phyloP scores from a whole-genome alignment of 495 filamentous ascomycete species.

The Parmelia sp. region DNA sequence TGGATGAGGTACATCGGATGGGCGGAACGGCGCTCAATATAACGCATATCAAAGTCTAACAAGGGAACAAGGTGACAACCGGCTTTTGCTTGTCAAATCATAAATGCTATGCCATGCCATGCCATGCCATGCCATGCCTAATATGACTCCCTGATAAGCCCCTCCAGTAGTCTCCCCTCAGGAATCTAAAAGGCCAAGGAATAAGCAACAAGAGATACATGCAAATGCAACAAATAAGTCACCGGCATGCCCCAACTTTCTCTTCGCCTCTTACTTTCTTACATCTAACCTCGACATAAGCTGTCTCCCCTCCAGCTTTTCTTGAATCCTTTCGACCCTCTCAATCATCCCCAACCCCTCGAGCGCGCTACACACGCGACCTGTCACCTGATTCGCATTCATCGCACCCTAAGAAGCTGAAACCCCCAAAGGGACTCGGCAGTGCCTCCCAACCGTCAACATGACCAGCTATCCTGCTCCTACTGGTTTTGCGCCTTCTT shows the following conservation, averaged over 20 bases:
- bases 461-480: constrained; percentile 27
- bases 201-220: no score
- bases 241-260: background rate
- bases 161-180: background rate
- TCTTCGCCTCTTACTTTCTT: background rate
- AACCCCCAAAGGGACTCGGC: background rate
- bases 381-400: background rate
- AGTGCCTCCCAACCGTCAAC: background rate
- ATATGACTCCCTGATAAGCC: background rate
- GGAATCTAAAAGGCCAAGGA: no score
- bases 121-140: no score
- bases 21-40: background rate
- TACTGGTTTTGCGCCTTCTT: constrained; percentile 33
- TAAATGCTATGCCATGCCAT: no score
- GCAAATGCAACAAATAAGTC: no score
- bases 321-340: background rate
- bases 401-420: no score
- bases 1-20: background rate
- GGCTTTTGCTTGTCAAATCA: no score
- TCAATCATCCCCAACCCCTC: background rate
- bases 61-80: background rate
- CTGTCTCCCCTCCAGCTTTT: background rate
- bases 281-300: background rate
- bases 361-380: background rate
- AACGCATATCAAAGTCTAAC: background rate